These are phyloP conservation scores for Triticum urartu DNA, from an alignment of 176 grass and related monocot genomes.

Conservation along the genomic window DNA sequence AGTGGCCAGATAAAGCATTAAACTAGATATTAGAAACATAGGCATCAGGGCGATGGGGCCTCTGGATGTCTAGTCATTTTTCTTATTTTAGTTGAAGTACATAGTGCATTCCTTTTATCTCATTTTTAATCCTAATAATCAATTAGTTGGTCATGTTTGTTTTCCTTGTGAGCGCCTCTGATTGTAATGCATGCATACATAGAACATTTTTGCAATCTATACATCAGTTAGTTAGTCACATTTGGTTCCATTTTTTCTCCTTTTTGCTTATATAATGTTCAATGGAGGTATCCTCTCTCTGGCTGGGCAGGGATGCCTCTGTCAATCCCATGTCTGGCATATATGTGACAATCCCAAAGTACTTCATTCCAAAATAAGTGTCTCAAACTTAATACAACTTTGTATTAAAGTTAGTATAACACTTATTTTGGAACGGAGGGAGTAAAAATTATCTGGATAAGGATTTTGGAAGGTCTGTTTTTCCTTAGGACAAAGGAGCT, in stretches of 20 bases:
- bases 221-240: neutral
- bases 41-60: neutral
- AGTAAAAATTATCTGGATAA: neutral
- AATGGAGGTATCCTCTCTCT: neutral
- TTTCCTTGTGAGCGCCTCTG: neutral
- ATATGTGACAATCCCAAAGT: neutral
- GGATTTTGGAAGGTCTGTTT: neutral
- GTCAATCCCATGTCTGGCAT: neutral
- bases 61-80: neutral
- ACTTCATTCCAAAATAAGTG: too few relatives aligned
- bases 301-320: neutral
- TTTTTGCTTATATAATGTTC: neutral
- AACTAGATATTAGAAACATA: conserved; percentile 15
- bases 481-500: neutral
- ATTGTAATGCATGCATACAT: neutral
- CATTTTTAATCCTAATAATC: neutral
- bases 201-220: neutral
- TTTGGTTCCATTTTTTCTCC: neutral
- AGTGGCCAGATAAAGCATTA: conserved; percentile 12
- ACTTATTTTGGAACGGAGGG: too few relatives aligned
- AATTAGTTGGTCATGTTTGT: neutral
- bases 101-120: neutral
- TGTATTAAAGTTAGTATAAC: too few relatives aligned
- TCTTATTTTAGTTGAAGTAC: neutral
- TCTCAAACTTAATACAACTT: too few relatives aligned